Percentiles rank a stretch among this genome's conserved stretches.
phyloP scores from a whole-genome alignment of 371 early-diverging fungal genomes.

The Rhizopus delemar region DNA sequence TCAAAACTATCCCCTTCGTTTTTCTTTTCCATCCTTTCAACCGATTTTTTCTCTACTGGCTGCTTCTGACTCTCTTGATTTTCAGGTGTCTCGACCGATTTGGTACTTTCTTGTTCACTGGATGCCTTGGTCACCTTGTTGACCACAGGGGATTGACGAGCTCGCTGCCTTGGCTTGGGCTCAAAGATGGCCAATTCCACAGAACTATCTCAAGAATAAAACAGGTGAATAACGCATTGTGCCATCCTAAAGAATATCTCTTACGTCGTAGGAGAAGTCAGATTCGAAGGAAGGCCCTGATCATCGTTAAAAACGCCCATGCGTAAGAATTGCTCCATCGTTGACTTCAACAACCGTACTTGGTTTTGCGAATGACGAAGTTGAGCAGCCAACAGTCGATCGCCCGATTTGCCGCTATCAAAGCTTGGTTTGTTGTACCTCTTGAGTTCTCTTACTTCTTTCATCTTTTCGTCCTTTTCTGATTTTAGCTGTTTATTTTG shows the following conservation, averaged over 20 bases:
- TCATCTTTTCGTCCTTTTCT: constrained; percentile 22
- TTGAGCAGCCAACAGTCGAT: constrained; percentile 21
- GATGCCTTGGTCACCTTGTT: not conserved
- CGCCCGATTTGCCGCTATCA: constrained; percentile 3
- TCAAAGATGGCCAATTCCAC: constrained; percentile 17
- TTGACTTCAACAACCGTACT: constrained; percentile 41
- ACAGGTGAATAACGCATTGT: not conserved
- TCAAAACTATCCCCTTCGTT: constrained; percentile 10
- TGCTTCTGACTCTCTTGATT: constrained; percentile 2
- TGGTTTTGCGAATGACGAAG: constrained; percentile 44
- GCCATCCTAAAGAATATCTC: not conserved
- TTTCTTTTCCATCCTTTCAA: not conserved
- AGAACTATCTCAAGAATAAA: constrained; percentile 13
- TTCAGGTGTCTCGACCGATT: not conserved
- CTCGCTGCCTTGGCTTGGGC: not conserved
- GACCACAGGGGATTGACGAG: not conserved
- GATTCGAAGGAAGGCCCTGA: constrained; percentile 3
- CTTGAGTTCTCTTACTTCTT: constrained; percentile 10
- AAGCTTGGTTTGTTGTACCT: constrained; percentile 5
- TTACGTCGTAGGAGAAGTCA: constrained; percentile 22
- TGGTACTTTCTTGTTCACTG: not conserved
- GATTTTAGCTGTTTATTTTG: constrained; percentile 21
- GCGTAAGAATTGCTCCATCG: constrained; percentile 49
- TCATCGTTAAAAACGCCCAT: constrained; percentile 46
- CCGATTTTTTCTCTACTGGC: constrained; percentile 25